A percentile compares a stretch with the other conserved stretches of the same genome.
Evolutionary conservation across 1,284 basidiomycete genomes (phyloP).

Genomic region (Ganoderma lingzhi): DNA sequence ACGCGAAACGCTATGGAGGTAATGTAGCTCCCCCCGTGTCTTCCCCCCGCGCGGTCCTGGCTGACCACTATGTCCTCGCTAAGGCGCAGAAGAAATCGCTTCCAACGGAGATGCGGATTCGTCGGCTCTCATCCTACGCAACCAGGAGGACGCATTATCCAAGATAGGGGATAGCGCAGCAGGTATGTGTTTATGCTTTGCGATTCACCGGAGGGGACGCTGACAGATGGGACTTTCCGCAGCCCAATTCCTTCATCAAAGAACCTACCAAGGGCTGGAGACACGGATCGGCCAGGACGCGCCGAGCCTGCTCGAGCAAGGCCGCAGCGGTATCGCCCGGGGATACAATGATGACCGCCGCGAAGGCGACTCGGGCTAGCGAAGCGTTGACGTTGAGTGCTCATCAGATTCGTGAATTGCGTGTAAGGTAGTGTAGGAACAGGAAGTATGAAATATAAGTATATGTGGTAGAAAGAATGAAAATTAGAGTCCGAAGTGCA

Average conservation of each 20-base stretch:
- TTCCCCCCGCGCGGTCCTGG: too few relatives aligned
- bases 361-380: background rate
- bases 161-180: constrained; percentile 75
- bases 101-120: constrained; percentile 29
- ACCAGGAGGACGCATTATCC: constrained; percentile 66
- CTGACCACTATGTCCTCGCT: background rate
- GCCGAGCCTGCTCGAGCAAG: constrained; percentile 88
- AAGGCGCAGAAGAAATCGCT: constrained; percentile 19
- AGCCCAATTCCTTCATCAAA: constrained; percentile 74
- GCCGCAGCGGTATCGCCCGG: constrained; percentile 88
- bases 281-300: constrained; percentile 80
- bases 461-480: background rate
- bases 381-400: too few relatives aligned
- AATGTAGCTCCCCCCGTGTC: constrained; percentile 13
- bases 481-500: background rate
- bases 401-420: background rate
- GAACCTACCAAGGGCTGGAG: constrained; percentile 89
- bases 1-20: constrained; percentile 74
- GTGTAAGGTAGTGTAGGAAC: too few relatives aligned
- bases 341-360: constrained; percentile 70
- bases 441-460: background rate
- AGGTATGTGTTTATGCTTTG: constrained; percentile 50
- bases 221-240: constrained; percentile 12
- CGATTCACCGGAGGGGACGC: too few relatives aligned
- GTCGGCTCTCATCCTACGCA: constrained; percentile 63